Percentiles rank a stretch among this genome's conserved stretches.
Conservation (phyloP, 768 basidiomycete genomes). For the Dioszegia hungarica region DNA sequence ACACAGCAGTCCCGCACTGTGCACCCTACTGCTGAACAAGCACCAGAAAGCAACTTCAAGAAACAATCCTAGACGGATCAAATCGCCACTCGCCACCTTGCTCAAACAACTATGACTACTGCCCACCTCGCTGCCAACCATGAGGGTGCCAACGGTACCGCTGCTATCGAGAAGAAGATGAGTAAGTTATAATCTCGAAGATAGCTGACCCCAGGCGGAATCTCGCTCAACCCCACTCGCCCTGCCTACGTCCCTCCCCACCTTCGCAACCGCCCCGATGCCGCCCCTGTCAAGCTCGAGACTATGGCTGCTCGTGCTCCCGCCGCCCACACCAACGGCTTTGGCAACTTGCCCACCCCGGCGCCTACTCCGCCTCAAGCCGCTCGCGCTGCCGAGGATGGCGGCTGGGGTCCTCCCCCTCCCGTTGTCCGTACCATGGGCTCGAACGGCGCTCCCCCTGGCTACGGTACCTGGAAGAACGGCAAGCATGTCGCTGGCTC, state of each 20-base stretch:
- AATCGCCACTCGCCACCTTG: neutral
- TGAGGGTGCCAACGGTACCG: slow-evolving; percentile 22
- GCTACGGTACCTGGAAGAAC: slow-evolving; percentile 76
- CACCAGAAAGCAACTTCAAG: neutral
- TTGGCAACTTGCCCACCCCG: slow-evolving; percentile 36
- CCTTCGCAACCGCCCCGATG: slow-evolving; percentile 32
- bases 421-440: slow-evolving; percentile 28
- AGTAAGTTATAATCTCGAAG: slow-evolving; percentile 28
- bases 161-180: slow-evolving; percentile 44
- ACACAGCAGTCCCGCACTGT: neutral
- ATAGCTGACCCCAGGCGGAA: slow-evolving; percentile 15
- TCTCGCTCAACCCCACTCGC: slow-evolving; percentile 47
- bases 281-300: slow-evolving; percentile 18
- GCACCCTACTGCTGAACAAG: neutral
- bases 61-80: slow-evolving; percentile 1
- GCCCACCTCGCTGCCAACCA: slow-evolving; percentile 16
- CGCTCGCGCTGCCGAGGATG: slow-evolving; percentile 29
- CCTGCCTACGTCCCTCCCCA: slow-evolving; percentile 51
- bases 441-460: slow-evolving; percentile 44
- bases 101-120: slow-evolving; percentile 1
- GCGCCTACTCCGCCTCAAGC: slow-evolving; percentile 33
- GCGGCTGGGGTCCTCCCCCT: slow-evolving; percentile 37
- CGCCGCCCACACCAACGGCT: slow-evolving; percentile 20
- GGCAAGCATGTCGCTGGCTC: slow-evolving; percentile 78
- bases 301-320: slow-evolving; percentile 30